phyloP scores from a whole-genome alignment of 768 basidiomycete species.

The Hemileccinum impolitum region DNA sequence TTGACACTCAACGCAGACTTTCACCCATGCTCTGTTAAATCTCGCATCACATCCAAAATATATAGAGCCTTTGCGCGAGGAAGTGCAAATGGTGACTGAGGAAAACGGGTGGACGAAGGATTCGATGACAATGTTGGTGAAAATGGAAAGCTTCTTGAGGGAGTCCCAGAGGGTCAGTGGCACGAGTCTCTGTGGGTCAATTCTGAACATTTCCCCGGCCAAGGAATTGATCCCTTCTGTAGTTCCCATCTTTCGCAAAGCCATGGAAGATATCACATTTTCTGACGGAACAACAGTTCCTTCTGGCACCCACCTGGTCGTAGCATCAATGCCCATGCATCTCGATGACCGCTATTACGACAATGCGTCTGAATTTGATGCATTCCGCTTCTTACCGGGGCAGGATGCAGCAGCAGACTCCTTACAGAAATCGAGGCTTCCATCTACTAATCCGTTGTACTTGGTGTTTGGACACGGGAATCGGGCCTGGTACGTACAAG shows the following conservation, averaged over 20 bases:
- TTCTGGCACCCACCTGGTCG: conserved; percentile 36
- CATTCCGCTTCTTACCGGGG: conserved; percentile 38
- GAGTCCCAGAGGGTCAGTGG: conserved; percentile 38
- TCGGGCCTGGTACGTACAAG: conserved; percentile 33
- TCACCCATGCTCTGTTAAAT: conserved; percentile 38
- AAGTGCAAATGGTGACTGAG: conserved; percentile 32
- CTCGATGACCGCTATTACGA: conserved; percentile 40
- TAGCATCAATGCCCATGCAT: conserved; percentile 34
- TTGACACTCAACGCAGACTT: conserved; percentile 19
- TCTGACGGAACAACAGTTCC: conserved; percentile 37
- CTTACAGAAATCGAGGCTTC: conserved; percentile 27
- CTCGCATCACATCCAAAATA: conserved; percentile 40
- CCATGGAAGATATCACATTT: conserved; percentile 32
- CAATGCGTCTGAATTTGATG: conserved; percentile 40
- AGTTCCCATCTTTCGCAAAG: conserved; percentile 34
- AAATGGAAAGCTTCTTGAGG: conserved; percentile 43
- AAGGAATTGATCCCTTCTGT: conserved; percentile 5
- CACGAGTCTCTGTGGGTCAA: conserved; percentile 30
- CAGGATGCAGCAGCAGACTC: conserved; percentile 22
- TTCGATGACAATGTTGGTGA: conserved; percentile 32
- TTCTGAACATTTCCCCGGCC: not conserved
- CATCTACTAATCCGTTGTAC: conserved; percentile 30
- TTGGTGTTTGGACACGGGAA: conserved; percentile 35
- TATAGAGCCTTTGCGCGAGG: conserved; percentile 38
- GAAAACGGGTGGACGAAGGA: conserved; percentile 33